Conservation (phyloP, 179 eudicot genomes). For the Vitellaria paradoxa region DNA sequence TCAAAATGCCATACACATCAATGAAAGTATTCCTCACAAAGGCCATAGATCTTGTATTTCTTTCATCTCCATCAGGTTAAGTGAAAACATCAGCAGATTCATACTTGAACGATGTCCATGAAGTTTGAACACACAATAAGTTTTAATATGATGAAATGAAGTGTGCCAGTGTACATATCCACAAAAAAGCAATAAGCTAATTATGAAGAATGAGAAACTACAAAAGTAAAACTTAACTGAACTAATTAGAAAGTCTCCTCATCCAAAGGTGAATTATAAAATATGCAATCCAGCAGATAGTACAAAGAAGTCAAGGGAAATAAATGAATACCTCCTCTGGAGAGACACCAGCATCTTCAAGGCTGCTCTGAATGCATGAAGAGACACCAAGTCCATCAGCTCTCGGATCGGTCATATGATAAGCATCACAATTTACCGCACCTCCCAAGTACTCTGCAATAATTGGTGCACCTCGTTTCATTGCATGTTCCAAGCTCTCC, state of each 20-base stretch:
- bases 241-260: not conserved
- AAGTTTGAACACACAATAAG: no score
- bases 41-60: no score
- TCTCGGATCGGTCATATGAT: conserved; percentile 94
- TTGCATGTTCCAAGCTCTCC: conserved; percentile 97
- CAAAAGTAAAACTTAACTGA: not conserved
- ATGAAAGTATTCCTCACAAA: no score
- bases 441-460: conserved; percentile 91
- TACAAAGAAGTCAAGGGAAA: not conserved
- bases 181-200: not conserved
- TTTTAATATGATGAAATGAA: no score
- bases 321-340: conserved; percentile 72
- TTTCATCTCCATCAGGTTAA: no score
- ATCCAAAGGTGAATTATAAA: not conserved
- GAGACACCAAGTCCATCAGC: conserved; percentile 92
- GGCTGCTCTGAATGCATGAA: conserved; percentile 65
- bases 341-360: conserved; percentile 88
- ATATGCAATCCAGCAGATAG: not conserved
- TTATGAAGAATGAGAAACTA: not conserved
- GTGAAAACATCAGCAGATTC: no score
- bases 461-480: conserved; percentile 82
- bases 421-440: conserved; percentile 86
- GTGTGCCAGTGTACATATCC: no score
- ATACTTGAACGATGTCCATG: no score
- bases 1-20: no score